Base-by-base conservation (phyloP, 2,329 filamentous ascomycete genomes). In the Myriosclerotinia duriaeana region DNA sequence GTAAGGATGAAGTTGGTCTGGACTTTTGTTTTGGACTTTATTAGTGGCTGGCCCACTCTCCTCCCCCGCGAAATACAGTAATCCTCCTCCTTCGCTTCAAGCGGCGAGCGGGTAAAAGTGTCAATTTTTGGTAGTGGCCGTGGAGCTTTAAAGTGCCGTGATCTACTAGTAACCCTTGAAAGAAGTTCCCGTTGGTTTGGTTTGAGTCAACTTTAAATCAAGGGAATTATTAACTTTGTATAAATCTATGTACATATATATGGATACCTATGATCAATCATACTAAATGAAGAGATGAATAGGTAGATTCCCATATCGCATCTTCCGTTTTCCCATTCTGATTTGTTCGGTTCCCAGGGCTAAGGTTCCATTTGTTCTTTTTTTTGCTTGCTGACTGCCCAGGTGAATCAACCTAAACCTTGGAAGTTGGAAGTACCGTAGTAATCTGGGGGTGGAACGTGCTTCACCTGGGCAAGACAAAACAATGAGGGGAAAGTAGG, bases 401-500 rank as follows among this genome's bases (percentile, higher is more conserved):
- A n/a, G n/a, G n/a, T 46, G 5, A 1, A 20, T 53, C 6, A n/a
- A 53, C n/a, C n/a, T n/a, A n/a, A n/a, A n/a, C n/a, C n/a, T n/a
- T n/a, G n/a, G n/a, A n/a, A n/a, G n/a, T n/a, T n/a, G n/a, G n/a
- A n/a, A n/a, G n/a, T n/a, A n/a, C n/a, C n/a, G n/a, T 17, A 9
- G 40, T 36, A 60, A 53, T 63, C 48, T 42, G 38, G 38, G 60
- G 60, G 46, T 40, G 48, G 60, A 42, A 63, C 60, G 60, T 63
- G 60, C 60, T 40, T 40, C 6, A n/a, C n/a, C n/a, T n/a, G n/a
- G n/a, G n/a, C n/a, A 22, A 63, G 48, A 53, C 48, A 53, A 62
- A 62, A 63, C 60, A 63, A 42, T 34, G 60, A 63, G 60, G 60
- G 48, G 60, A 53, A 53, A 38, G 26, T 20, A 15, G 26, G 26